phyloP scores from a whole-genome alignment of 257 asterid species.

The Orobanche coerulescens region DNA sequence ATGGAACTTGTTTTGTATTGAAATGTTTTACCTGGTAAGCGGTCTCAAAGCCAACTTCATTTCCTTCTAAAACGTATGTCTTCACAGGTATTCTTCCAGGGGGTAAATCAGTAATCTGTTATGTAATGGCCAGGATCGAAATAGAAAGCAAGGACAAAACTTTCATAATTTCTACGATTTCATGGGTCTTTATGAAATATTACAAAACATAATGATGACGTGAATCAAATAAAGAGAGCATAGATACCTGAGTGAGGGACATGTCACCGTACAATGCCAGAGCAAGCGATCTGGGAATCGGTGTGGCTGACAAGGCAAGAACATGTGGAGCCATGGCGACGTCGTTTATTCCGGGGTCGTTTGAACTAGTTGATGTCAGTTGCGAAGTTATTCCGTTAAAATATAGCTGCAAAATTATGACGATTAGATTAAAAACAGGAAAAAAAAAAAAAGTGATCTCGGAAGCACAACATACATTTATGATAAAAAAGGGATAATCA shows the following conservation, averaged over 20 bases:
- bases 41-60: conserved; percentile 64
- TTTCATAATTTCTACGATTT: background rate
- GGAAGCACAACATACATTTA: background rate
- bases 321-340: conserved; percentile 84
- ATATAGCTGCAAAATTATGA: conserved; percentile 57
- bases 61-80: conserved; percentile 67
- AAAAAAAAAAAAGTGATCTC: background rate
- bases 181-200: background rate
- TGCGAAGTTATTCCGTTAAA: conserved; percentile 50
- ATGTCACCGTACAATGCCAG: conserved; percentile 93
- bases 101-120: conserved; percentile 87
- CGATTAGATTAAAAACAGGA: conserved; percentile 13
- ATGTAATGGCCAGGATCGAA: conserved; percentile 19
- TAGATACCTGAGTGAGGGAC: conserved; percentile 91
- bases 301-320: conserved; percentile 97
- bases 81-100: conserved; percentile 92
- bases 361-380: conserved; percentile 33
- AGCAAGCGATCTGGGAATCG: conserved; percentile 95
- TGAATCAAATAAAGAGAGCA: conserved; percentile 17
- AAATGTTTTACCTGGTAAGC: conserved; percentile 60
- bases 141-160: background rate
- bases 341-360: conserved; percentile 33
- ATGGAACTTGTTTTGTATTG: background rate
- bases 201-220: background rate
- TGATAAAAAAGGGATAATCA: background rate